Evolutionary conservation across 306 rosid genomes (phyloP).

Genomic region (Quercus variabilis): DNA sequence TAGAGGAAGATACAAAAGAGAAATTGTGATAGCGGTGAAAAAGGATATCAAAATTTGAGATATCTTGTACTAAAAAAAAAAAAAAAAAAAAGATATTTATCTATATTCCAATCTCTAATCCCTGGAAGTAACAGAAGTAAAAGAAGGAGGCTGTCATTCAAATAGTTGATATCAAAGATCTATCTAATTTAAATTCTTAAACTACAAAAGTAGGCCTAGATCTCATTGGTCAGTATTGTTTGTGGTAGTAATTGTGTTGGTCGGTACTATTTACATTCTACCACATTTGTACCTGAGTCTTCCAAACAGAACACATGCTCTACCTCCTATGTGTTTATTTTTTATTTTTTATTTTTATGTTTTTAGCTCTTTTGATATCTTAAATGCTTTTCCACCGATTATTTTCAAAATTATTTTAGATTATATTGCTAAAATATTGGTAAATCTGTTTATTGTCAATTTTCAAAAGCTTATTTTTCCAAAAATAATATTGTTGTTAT

Average conservation of each 20-base stretch:
- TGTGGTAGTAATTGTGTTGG: neutral
- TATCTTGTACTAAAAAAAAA: neutral
- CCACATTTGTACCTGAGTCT: neutral
- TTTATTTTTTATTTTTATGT: neutral
- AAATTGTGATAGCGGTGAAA: neutral
- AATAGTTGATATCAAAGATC: neutral
- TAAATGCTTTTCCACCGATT: neutral
- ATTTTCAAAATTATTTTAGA: neutral
- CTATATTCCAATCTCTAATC: constrained; percentile 10
- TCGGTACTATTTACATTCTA: too few species aligned
- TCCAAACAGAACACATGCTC: neutral
- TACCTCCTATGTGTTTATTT: neutral
- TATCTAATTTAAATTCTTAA: neutral
- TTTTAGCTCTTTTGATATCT: neutral
- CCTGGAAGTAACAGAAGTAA: constrained; percentile 1
- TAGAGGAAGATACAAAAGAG: neutral
- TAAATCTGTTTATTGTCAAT: neutral
- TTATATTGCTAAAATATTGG: neutral
- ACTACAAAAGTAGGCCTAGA: neutral
- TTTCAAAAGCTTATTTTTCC: neutral
- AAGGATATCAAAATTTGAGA: neutral
- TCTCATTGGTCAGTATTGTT: neutral
- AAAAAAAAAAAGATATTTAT: neutral
- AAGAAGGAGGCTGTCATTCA: constrained; percentile 9
- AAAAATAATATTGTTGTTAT: neutral